Evolutionary conservation across 2,329 filamentous ascomycete species (phyloP), one percentile per base, ranked within the genome.

Genomic region (Tolypocladium sp.): DNA sequence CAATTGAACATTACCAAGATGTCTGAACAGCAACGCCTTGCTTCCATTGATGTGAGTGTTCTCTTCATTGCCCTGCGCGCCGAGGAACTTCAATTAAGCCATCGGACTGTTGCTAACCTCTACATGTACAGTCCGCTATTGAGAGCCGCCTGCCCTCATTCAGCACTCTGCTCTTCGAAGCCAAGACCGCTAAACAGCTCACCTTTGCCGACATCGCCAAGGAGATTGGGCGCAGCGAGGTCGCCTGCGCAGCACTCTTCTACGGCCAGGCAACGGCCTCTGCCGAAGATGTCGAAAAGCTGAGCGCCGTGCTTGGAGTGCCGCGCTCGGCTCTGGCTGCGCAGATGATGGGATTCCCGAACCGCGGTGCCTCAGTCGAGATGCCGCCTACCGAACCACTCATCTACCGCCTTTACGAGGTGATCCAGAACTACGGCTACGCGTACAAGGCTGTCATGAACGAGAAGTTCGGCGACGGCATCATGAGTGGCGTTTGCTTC

Each of bases 361-460:
- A 96, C 72, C 84, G 92, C 3, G 92, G 92, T 40, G 81, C 86
- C 57, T 83, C 87, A 0, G 72, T 68, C 1, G 69, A 68, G 5
- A 74, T 75, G 73, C 73, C 73, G 15, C 73, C 73, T 6, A 64
- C 65, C 25, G 73, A 75, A 51, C 74, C 74, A 27, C 69, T 74
- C 65, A 92, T 97, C 70, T 97, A 97, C 74, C 81, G 93, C 2
- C 73, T 97, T 61, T 97, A 91, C 73, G 93, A 97, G 80, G 89
- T 97, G 70, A 88, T 97, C 62, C 92, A 97, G 77, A 97, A 96
- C 73, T 97, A 97, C 69, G 93, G 93, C 1, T 95, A 96, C 73
- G 90, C 92, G 1, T 97, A 95, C 77, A 97, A 97, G 81, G 92
- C 92, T 0, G 84, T 97, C 5, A 72, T 97, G 73, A 97, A 97